Evolutionary conservation across 306 rosid genomes (phyloP).

Genomic region (Corylus americana): DNA sequence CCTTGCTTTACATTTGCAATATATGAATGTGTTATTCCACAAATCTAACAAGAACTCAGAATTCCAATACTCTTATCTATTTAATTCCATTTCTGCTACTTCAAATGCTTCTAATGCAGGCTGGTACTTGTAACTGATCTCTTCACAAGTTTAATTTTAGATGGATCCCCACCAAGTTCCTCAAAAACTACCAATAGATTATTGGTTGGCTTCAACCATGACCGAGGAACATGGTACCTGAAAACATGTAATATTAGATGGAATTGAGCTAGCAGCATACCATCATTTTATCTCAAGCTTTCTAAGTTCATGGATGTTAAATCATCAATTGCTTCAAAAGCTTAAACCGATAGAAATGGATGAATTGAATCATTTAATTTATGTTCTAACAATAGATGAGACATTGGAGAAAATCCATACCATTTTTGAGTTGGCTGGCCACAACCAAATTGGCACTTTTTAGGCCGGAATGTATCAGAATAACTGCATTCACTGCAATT

Average conservation of each 20-base stretch:
- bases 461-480: constrained; percentile 60
- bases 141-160: constrained; percentile 54
- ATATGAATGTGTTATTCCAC: neutral
- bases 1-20: constrained; percentile 8
- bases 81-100: neutral
- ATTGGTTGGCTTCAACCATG: constrained; percentile 71
- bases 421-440: constrained; percentile 79
- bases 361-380: too few species aligned
- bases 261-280: neutral
- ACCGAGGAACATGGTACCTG: constrained; percentile 87
- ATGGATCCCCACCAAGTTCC: constrained; percentile 72
- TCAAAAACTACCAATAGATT: constrained; percentile 71
- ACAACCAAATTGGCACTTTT: constrained; percentile 60
- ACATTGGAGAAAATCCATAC: constrained; percentile 37
- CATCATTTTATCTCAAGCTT: neutral
- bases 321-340: too few species aligned
- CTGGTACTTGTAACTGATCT: constrained; percentile 55
- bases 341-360: too few species aligned
- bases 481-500: constrained; percentile 59
- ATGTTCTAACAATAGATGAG: too few species aligned
- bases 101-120: neutral
- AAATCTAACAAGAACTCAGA: neutral
- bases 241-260: constrained; percentile 20
- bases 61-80: neutral
- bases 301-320: neutral